Percentiles rank a stretch among this genome's conserved stretches.
Evolutionary conservation across 2,329 filamentous ascomycete species (phyloP).

Genomic region (Diaporthe sp.): DNA sequence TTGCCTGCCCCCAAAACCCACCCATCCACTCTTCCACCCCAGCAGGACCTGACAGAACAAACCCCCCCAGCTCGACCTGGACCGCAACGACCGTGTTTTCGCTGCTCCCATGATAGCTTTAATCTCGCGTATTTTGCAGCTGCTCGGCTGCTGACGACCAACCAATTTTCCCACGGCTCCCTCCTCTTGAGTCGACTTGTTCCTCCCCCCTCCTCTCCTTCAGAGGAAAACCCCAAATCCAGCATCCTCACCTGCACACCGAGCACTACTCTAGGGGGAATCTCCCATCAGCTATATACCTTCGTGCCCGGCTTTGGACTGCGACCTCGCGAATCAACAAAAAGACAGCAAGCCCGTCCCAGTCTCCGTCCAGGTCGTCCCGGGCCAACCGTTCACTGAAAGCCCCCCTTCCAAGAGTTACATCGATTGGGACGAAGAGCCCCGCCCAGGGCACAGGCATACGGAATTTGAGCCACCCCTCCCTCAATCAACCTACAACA

Average conservation of each 20-base stretch:
- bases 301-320: conserved; percentile 23
- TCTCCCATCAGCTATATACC: conserved; percentile 30
- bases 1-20: conserved; percentile 32
- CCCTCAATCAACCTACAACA: conserved; percentile 38
- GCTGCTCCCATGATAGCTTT: conserved; percentile 40
- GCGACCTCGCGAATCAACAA: conserved; percentile 22
- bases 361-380: conserved; percentile 29
- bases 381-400: conserved; percentile 35
- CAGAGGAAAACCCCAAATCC: conserved; percentile 11
- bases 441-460: conserved; percentile 40
- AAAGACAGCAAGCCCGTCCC: conserved; percentile 20
- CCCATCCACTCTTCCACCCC: conserved; percentile 24
- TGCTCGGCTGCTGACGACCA: conserved; percentile 36
- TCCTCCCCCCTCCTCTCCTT: conserved; percentile 24
- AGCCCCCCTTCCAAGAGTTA: conserved; percentile 36
- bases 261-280: conserved; percentile 4
- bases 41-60: conserved; percentile 36
- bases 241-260: conserved; percentile 21
- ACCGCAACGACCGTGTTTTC: conserved; percentile 40
- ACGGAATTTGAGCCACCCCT: conserved; percentile 39
- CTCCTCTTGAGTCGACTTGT: conserved; percentile 36
- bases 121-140: conserved; percentile 43
- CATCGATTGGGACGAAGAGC: conserved; percentile 38
- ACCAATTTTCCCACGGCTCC: conserved; percentile 37
- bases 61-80: conserved; percentile 38